Base-by-base conservation (phyloP, 306 rosid genomes). In the Senna siamea region DNA sequence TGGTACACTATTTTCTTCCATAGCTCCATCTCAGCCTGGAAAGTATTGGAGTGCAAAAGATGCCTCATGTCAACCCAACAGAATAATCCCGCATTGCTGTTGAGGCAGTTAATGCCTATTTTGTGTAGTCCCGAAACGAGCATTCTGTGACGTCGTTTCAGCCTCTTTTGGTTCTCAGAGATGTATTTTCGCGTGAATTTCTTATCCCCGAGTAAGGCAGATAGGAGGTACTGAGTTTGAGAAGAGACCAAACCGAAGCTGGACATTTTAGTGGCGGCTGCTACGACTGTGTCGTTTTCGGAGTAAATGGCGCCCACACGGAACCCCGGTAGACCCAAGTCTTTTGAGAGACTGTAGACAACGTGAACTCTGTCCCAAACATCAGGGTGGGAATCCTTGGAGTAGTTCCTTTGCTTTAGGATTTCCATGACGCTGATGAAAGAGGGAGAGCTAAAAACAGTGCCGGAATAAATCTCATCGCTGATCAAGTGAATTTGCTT, bases 391-490 rank as follows among this genome's bases (percentile, higher is more conserved):
- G 69, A 34, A 18, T 71, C 73, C 51, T 52, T 41, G 14, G 66
- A 47, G 4, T 69, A 68, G 14, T 89, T 79, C 58, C 87, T 40
- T 8, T 83, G 80, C 23, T 84, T 84, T 2, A 87, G 86, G 60
- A 89, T 47, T 67, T 92, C 91, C 93, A 86, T 79, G 78, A 92
- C 52, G 81, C 97, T 89, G 17, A 79, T 76, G 61, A 87, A 92
- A 44, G 70, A 56, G 0, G 97, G 90, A 2, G 89, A 82, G 83
- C 66, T 76, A 72, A 89, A 92, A 83, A 83, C 96, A 0, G 97
- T 92, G 15, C 97, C 97, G 28, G 97, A 86, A 80, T 92, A 92
- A 34, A 92, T 89, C 83, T 92, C 97, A 52, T 92, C 97, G 46
- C 97, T 92, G 57, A 92, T 89, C 37, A 92, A 79, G 60, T 92